Conservation (phyloP, 1,284 basidiomycete species). For the Cutaneotrichosporon sp. region DNA sequence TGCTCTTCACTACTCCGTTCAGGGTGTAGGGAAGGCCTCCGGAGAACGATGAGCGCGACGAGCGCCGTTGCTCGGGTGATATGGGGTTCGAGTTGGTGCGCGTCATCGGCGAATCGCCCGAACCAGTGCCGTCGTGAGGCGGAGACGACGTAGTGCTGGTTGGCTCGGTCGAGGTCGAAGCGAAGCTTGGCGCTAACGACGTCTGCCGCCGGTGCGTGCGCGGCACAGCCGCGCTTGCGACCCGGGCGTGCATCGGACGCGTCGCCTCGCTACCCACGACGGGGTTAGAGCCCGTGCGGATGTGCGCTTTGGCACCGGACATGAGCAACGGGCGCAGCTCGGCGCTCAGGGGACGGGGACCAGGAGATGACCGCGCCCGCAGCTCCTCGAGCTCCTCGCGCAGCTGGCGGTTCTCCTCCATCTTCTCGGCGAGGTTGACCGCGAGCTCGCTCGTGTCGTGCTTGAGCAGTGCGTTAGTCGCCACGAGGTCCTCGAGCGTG, state of each 20-base stretch:
- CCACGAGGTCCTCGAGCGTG: slow-evolving; percentile 76
- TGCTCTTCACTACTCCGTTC: slow-evolving; percentile 45
- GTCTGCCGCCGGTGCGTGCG: slow-evolving; percentile 33
- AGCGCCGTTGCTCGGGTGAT: slow-evolving; percentile 11
- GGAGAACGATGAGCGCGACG: slow-evolving; percentile 15
- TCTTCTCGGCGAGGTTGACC: slow-evolving; percentile 67
- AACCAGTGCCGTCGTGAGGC: slow-evolving; percentile 29
- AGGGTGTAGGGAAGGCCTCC: slow-evolving; percentile 45
- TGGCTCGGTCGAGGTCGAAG: slow-evolving; percentile 34
- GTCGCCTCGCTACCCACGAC: slow-evolving; percentile 1
- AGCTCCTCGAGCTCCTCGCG: slow-evolving; percentile 75
- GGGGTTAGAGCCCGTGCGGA: slow-evolving; percentile 18
- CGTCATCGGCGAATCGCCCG: slow-evolving; percentile 7
- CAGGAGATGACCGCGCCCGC: slow-evolving; percentile 34
- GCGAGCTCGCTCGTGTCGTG: slow-evolving; percentile 77
- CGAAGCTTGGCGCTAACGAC: slow-evolving; percentile 44
- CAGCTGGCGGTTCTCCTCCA: slow-evolving; percentile 70
- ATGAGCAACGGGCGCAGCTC: slow-evolving; percentile 15
- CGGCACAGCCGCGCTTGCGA: slow-evolving; percentile 16
- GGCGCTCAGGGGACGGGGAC: slow-evolving; percentile 14
- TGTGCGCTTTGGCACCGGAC: slow-evolving; percentile 2
- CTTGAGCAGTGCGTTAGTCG: slow-evolving; percentile 77
- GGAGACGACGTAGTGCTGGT: slow-evolving; percentile 32
- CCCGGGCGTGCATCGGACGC: slow-evolving; percentile 18
- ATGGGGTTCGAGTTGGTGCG: slow-evolving; percentile 7